phyloP scores from a whole-genome alignment of 805 yeast genomes.

The Phaffomyces thermotolerans region DNA sequence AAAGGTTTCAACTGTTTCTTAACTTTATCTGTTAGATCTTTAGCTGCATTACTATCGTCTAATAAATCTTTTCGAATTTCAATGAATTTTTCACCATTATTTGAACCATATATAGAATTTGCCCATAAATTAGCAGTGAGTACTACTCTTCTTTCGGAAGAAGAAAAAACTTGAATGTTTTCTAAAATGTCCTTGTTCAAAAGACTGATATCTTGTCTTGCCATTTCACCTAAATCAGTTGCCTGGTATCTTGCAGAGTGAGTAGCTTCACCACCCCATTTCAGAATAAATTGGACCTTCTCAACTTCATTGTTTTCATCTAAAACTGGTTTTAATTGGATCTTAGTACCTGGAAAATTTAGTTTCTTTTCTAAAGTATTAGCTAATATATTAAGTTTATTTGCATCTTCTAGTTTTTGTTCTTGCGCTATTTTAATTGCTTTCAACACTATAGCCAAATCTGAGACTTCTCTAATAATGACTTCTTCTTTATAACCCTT shows the following conservation, averaged over 20 bases:
- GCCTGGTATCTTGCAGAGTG: constrained; percentile 96
- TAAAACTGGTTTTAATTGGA: constrained; percentile 87
- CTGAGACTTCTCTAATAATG: constrained; percentile 83
- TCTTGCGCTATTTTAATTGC: constrained; percentile 79
- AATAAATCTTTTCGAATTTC: constrained; percentile 81
- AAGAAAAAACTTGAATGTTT: constrained; percentile 80
- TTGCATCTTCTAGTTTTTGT: constrained; percentile 70
- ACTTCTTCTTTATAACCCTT: constrained; percentile 97
- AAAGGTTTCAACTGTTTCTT: constrained; percentile 93
- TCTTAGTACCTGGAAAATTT: constrained; percentile 90
- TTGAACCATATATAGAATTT: constrained; percentile 54
- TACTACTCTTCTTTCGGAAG: constrained; percentile 91
- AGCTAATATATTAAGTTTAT: constrained; percentile 67
- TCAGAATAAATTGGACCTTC: constrained; percentile 89
- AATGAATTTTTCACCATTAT: constrained; percentile 69
- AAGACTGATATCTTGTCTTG: constrained; percentile 84
- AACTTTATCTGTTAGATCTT: constrained; percentile 94
- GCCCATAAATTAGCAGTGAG: constrained; percentile 89
- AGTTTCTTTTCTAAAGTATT: constrained; percentile 84
- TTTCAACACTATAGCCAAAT: constrained; percentile 75
- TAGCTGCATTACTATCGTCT: constrained; percentile 97
- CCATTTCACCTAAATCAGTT: constrained; percentile 89
- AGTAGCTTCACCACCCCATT: constrained; percentile 99
- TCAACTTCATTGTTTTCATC: constrained; percentile 67
- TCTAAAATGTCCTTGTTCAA: constrained; percentile 79